A percentile compares a stretch with the other conserved stretches of the same genome.
Conservation (phyloP, 257 asterid genomes). For the Capsicum rhomboideum region DNA sequence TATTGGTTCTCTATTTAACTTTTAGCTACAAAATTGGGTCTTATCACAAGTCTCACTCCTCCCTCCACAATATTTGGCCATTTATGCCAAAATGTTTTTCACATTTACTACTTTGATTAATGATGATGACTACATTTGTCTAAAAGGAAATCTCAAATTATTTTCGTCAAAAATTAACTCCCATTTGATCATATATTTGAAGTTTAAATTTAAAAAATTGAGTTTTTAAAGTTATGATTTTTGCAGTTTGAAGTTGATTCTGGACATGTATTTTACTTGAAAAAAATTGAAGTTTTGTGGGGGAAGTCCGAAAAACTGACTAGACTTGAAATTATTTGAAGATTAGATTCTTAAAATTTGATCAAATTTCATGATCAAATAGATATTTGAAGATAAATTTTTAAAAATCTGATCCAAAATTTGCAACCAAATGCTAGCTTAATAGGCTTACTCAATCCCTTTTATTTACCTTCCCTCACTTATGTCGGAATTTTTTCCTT, state of each 20-base stretch:
- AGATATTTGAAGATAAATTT: too few relatives aligned
- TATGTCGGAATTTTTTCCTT: not conserved
- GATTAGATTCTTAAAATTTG: not conserved
- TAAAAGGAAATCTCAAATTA: not conserved
- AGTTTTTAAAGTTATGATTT: too few relatives aligned
- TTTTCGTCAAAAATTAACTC: not conserved
- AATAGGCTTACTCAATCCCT: not conserved
- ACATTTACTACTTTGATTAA: not conserved
- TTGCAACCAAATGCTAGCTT: too few relatives aligned
- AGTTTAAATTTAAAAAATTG: too few relatives aligned
- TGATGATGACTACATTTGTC: not conserved
- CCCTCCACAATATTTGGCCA: not conserved
- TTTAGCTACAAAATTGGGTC: not conserved
- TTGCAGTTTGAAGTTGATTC: too few relatives aligned
- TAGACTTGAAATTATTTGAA: not conserved
- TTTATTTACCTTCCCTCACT: not conserved
- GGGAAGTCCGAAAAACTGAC: not conserved
- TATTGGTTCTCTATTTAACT: not conserved
- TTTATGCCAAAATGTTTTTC: not conserved
- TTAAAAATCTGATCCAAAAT: too few relatives aligned
- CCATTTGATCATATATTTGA: too few relatives aligned
- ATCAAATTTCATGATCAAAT: not conserved
- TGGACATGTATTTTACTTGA: too few relatives aligned
- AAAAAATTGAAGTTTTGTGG: too few relatives aligned
- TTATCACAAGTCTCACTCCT: not conserved